Percentiles rank a stretch among this genome's conserved stretches.
Evolutionary conservation across 257 asterid genomes (phyloP).

Genomic region (Scutellaria galericulata): DNA sequence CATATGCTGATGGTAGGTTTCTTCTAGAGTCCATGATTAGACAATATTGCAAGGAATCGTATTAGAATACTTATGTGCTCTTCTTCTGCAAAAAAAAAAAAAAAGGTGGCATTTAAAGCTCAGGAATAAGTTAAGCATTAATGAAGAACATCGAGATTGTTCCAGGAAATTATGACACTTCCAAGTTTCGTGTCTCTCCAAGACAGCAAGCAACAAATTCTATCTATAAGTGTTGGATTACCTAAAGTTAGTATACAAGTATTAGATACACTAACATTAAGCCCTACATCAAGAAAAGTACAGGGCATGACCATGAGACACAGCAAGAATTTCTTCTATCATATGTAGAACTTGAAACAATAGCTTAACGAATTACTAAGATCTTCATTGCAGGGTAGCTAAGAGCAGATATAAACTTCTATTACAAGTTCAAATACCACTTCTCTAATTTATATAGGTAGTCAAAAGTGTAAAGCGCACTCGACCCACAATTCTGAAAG

Average conservation of each 20-base stretch:
- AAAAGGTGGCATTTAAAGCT: slow-evolving; percentile 24
- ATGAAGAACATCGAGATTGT: slow-evolving; percentile 2
- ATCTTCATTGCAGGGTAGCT: background rate
- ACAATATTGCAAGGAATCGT: slow-evolving; percentile 23
- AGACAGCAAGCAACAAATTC: background rate
- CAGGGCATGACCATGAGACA: slow-evolving; percentile 19
- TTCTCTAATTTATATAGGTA: slow-evolving; percentile 16
- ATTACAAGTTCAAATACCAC: background rate
- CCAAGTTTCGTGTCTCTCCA: background rate
- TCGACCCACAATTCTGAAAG: background rate
- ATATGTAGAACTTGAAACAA: background rate
- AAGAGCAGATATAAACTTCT: slow-evolving; percentile 11
- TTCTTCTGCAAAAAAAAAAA: background rate
- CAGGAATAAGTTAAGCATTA: background rate
- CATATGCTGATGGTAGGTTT: slow-evolving; percentile 48
- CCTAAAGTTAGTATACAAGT: background rate
- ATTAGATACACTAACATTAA: slow-evolving; percentile 5
- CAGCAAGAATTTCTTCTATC: background rate
- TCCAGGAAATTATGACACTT: slow-evolving; percentile 8
- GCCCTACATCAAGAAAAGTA: slow-evolving; percentile 21
- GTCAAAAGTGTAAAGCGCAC: background rate
- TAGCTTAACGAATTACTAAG: slow-evolving; percentile 16
- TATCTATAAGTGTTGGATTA: background rate
- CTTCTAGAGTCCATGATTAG: slow-evolving; percentile 68
- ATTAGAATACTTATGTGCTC: slow-evolving; percentile 11